Base-by-base conservation (phyloP, 495 filamentous ascomycete genomes). In the Delitschia confertaspora region DNA sequence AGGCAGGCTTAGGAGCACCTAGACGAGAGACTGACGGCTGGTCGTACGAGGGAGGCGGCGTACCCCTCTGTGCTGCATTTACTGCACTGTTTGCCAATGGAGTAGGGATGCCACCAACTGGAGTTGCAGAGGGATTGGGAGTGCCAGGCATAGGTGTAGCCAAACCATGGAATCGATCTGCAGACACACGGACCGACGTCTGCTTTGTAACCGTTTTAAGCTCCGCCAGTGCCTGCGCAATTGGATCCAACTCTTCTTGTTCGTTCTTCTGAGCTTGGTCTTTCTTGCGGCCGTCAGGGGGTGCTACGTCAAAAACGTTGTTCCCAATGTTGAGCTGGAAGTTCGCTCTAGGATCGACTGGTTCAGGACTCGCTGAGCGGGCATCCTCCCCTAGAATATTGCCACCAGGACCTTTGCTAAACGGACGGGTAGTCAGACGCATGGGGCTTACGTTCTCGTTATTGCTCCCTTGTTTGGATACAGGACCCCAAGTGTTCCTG, bases 221-320 rank as follows among this genome's bases (percentile, higher is more conserved):
- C 55, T 95, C 93, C 14, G 86, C 89, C 3, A 99, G 69, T 9
- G 93, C 93, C 39, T 85, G 73, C 3, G 88, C 93, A 57, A 99
- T 95, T 0, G 93, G 91, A 56, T 98, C 91, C 18, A 76, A 55
- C 11, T 81, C 77, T 26, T 74, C 70, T 25, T 69, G 65, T 19
- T 69, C 64, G 6, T 59, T 32, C 10, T 33, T 45, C 20, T 46
- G 45, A 35, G 49, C 13, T 25, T 42, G 46, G 43, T 35, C 40
- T 35, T 50, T 64, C 63, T 3, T 49, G 53, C 39, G 64, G 2
- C 69, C 42, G 42, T 89, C 85, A 0, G 87, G 83, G 4, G 83
- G 83, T n/a, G 85, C 83, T 6, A 99, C 88, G 54, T 94, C 80
- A 64, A 99, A 96, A 18, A 96, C 88, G 53, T 96, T 99, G 56